These are phyloP conservation scores for Austropuccinia psidii DNA, from an alignment of 1,284 basidiomycete genomes.

Conservation along the genomic window DNA sequence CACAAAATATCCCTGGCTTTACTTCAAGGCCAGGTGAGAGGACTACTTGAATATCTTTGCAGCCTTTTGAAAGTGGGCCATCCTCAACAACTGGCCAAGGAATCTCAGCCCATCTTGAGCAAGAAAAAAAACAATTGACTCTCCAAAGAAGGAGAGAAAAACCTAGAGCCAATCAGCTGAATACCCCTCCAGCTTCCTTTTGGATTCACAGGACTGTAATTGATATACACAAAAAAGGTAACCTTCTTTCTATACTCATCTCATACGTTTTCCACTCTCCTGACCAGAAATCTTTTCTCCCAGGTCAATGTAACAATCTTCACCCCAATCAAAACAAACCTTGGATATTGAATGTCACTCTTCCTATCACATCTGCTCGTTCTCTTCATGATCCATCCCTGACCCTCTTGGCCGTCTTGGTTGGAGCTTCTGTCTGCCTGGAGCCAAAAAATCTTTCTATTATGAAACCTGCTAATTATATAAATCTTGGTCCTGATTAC, in stretches of 20 bases:
- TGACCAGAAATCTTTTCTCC: slow-evolving; percentile 24
- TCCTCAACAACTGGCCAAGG: too few relatives aligned
- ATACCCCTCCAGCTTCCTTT: not conserved
- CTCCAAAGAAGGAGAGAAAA: too few relatives aligned
- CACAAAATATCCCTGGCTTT: too few relatives aligned
- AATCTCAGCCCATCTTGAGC: too few relatives aligned
- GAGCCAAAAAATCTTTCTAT: not conserved
- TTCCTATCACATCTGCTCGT: slow-evolving; percentile 36
- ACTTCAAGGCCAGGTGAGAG: too few relatives aligned
- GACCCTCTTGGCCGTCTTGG: slow-evolving; percentile 31
- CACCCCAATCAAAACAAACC: slow-evolving; percentile 40
- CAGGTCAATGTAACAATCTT: slow-evolving; percentile 42
- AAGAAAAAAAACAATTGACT: too few relatives aligned
- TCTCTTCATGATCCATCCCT: slow-evolving; percentile 33
- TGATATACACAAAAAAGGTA: slow-evolving; percentile 27
- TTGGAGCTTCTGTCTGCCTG: slow-evolving; percentile 25
- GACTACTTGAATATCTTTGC: too few relatives aligned
- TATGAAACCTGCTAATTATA: slow-evolving; percentile 19
- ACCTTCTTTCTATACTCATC: too few relatives aligned
- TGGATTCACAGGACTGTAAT: slow-evolving; percentile 28
- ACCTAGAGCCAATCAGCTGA: too few relatives aligned
- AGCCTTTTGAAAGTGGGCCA: too few relatives aligned
- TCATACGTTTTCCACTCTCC: too few relatives aligned
- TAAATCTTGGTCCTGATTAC: slow-evolving; percentile 36
- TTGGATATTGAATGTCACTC: slow-evolving; percentile 43